A percentile compares a stretch with the other conserved stretches of the same genome.
phyloP scores from a whole-genome alignment of 257 asterid genomes.

The Pogostemon cablin region DNA sequence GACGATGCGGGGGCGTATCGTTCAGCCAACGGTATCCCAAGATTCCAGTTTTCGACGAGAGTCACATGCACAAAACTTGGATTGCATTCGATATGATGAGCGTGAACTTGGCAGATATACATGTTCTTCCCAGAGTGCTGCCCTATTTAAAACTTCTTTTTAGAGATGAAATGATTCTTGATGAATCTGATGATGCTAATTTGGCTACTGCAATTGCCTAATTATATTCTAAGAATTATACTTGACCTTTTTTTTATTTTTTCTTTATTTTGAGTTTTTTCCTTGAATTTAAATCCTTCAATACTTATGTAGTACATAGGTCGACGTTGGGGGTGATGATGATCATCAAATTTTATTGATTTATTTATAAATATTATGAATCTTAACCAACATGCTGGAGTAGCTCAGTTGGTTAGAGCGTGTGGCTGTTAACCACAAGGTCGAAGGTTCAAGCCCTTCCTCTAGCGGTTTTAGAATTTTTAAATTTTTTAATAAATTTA shows the following conservation, averaged over 20 bases:
- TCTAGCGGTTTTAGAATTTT: conserved; percentile 35
- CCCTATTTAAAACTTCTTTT: conserved; percentile 79
- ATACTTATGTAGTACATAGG: too few species aligned
- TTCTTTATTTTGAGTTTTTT: too few species aligned
- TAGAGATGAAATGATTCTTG: conserved; percentile 67
- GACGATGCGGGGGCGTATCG: conserved; percentile 81
- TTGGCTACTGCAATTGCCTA: conserved; percentile 46
- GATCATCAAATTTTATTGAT: too few species aligned
- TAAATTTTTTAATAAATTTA: neutral
- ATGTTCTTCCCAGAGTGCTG: conserved; percentile 73
- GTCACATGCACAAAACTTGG: conserved; percentile 79
- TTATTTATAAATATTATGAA: too few species aligned
- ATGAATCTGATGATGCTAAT: conserved; percentile 66
- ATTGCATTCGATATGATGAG: conserved; percentile 97
- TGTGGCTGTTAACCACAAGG: conserved; percentile 99
- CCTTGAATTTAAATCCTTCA: too few species aligned
- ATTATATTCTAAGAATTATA: neutral
- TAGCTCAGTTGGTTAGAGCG: conserved; percentile 98
- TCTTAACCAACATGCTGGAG: conserved; percentile 54
- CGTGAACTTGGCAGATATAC: conserved; percentile 82
- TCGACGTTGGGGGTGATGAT: too few species aligned
- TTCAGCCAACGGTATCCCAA: conserved; percentile 96
- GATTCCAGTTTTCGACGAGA: conserved; percentile 79
- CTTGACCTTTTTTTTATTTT: neutral
- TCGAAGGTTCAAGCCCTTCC: conserved; percentile 65